Percentiles rank a stretch among this genome's conserved stretches.
Evolutionary conservation across 2,329 filamentous ascomycete species (phyloP).

Genomic region (Alternaria ethzedia): DNA sequence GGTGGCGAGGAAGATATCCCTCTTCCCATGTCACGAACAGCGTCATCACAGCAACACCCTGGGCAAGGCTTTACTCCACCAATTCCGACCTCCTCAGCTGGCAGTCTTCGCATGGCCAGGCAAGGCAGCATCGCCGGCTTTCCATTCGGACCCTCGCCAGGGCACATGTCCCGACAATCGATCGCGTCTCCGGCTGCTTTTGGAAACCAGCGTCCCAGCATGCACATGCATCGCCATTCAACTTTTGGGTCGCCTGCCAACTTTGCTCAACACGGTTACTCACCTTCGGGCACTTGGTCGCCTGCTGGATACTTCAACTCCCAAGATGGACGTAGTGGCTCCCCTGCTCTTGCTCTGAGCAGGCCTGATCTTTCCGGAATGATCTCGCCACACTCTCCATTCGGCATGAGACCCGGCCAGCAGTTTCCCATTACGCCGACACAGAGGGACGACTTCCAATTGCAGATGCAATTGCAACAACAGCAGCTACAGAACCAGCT

Average conservation of each 20-base stretch:
- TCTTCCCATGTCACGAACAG: conserved; percentile 71
- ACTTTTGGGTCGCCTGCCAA: conserved; percentile 73
- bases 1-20: conserved; percentile 71
- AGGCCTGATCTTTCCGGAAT: conserved; percentile 47
- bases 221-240: conserved; percentile 73
- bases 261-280: conserved; percentile 66
- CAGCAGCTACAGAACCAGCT: conserved; percentile 62
- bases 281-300: conserved; percentile 57
- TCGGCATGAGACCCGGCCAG: conserved; percentile 50
- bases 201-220: conserved; percentile 56
- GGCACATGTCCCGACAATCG: conserved; percentile 65
- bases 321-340: conserved; percentile 51
- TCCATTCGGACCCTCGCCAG: conserved; percentile 61
- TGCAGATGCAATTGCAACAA: conserved; percentile 58
- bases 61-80: conserved; percentile 83
- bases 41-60: conserved; percentile 76
- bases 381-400: conserved; percentile 67
- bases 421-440: conserved; percentile 53
- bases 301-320: conserved; percentile 47
- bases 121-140: conserved; percentile 65
- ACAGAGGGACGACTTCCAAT: conserved; percentile 49
- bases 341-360: conserved; percentile 49
- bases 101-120: conserved; percentile 68
- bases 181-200: conserved; percentile 77
- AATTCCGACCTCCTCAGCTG: conserved; percentile 77